Evolutionary conservation across 345 rosid genomes (phyloP).

Genomic region (Toxicodendron radicans): DNA sequence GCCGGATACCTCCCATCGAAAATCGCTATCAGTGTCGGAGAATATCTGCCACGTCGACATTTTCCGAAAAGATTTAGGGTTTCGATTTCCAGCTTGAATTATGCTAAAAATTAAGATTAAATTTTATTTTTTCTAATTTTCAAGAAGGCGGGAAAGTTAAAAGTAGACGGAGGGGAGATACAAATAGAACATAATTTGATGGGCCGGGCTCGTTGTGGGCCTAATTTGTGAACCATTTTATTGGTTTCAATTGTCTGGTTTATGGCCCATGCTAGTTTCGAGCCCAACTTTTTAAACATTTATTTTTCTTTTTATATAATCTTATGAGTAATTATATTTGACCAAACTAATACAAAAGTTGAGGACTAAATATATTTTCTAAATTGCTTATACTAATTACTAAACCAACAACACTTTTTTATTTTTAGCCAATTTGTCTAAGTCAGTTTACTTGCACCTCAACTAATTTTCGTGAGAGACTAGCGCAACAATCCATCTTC

Average conservation of each 20-base stretch:
- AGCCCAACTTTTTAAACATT: too few species aligned
- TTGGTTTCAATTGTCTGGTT: background rate
- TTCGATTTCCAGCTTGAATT: background rate
- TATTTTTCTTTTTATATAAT: too few species aligned
- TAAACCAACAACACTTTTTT: too few species aligned
- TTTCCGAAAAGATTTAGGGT: slow-evolving; percentile 19
- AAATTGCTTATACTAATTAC: too few species aligned
- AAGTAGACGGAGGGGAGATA: background rate
- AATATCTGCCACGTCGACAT: slow-evolving; percentile 81
- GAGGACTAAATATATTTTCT: too few species aligned
- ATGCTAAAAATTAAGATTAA: background rate
- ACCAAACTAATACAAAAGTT: too few species aligned
- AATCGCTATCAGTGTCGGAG: slow-evolving; percentile 46
- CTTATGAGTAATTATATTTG: too few species aligned
- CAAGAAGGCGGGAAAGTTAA: slow-evolving; percentile 28
- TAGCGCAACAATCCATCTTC: too few species aligned
- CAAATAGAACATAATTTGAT: background rate
- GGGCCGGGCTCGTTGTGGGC: background rate
- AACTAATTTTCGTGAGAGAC: too few species aligned
- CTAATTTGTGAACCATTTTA: background rate
- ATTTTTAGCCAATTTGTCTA: too few species aligned
- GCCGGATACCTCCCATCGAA: slow-evolving; percentile 66
- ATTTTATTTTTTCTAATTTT: background rate
- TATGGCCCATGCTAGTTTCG: too few species aligned
- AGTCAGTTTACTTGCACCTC: too few species aligned